Evolutionary conservation across 1,284 basidiomycete species (phyloP), one percentile per base, ranked within the genome.

Genomic region (Cryptococcus sp.): DNA sequence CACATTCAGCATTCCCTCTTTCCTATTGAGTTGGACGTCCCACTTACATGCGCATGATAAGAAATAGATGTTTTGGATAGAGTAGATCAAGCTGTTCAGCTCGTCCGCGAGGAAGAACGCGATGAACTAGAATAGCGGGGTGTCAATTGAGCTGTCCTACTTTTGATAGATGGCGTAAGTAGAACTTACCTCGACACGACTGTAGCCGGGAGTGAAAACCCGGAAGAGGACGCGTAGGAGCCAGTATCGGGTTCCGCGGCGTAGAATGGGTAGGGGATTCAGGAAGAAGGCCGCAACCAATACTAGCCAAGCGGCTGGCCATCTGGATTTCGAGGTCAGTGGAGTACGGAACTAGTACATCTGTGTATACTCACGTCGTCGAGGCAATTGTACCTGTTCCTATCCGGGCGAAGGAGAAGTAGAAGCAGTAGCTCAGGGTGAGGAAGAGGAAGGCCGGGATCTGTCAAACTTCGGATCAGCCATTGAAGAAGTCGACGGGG

Each of bases 271-370:
- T 0, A 95, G 71, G 1, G 94, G 94, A 69, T 93, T 87, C 58
- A 93, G 75, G 68, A 96, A 75, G 50, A 91, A 73, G 10, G 85
- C 67, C 3, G 81, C 68, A 1, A 83, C 78, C 54, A 92, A 82
- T 0, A 84, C 83, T 11, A 97, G 80, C 92, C 93, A 99, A 0
- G 89, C 82, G 5, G 93, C 78, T 0, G 93, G 93, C 91, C 93
- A 98, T 0, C 80, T 78, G 22, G 10, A 35, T 10, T 10, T 13
- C 31, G 31, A 8, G 2, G 31, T 35, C 31, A 35, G 39, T 25
- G 41, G 20, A 23, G 57, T 47, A 61, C 11, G 23, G 23, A 8
- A 35, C n/a, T 54, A 20, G 41, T 19, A 48, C 19, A 35, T 20
- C 19, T 6, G 11, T 16, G 44, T 35, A 6, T 5, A 66, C 72